phyloP scores from a whole-genome alignment of 2,329 filamentous ascomycete genomes.

The Colletotrichum shisoi region DNA sequence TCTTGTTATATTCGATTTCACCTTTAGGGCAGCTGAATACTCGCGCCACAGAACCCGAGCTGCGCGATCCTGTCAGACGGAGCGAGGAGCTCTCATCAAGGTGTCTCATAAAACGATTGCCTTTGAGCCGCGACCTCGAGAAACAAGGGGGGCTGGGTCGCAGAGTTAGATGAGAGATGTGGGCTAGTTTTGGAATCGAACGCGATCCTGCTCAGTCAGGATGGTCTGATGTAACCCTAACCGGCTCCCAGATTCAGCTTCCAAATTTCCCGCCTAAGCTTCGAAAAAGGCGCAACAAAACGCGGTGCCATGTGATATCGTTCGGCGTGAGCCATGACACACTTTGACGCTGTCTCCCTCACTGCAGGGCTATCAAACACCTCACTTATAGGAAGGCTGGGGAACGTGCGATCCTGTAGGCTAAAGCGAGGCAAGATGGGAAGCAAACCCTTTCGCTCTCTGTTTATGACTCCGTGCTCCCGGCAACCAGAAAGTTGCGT shows the following conservation, averaged over 20 bases:
- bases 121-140: background rate
- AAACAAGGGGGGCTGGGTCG: slow-evolving; percentile 6
- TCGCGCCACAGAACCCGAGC: background rate
- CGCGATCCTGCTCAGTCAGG: background rate
- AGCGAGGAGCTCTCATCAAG: background rate
- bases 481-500: slow-evolving; percentile 1
- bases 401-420: background rate
- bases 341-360: background rate
- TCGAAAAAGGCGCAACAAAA: slow-evolving; percentile 2
- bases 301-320: slow-evolving; percentile 14
- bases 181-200: slow-evolving; percentile 6
- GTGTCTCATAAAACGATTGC: background rate
- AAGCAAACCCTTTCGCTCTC: background rate
- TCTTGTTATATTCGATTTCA: no score
- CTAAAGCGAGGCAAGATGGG: background rate
- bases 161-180: background rate
- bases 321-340: slow-evolving; percentile 2
- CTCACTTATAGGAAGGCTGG: slow-evolving; percentile 9
- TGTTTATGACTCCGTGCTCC: background rate
- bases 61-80: background rate
- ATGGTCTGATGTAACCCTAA: background rate
- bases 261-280: background rate
- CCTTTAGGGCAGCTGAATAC: background rate
- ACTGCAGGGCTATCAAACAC: slow-evolving; percentile 6
- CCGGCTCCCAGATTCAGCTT: background rate